Base-by-base conservation (phyloP, 75 land plant species). In the Ceratopteris richardii region DNA sequence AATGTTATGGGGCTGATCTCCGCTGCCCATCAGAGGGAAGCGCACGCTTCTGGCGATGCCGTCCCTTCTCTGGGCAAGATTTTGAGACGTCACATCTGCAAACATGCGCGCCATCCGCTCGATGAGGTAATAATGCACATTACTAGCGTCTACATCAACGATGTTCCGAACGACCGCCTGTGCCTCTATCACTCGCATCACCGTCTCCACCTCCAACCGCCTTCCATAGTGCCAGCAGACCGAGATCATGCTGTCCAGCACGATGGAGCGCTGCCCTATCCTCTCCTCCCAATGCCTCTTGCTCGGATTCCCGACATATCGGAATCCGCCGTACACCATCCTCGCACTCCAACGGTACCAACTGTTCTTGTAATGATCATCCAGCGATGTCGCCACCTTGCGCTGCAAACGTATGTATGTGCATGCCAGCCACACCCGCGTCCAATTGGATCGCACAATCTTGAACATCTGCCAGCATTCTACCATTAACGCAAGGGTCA, bases 391-490 rank as follows among this genome's bases (percentile, higher is more conserved):
- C 12, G 48, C 14, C 48, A 46, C 48, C 21, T 17, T 17, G 17
- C 54, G 54, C 54, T 26, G 24, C 54, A 19, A 18, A 2, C 24
- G 14, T 25, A 52, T 26, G 27, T 52, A 52, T 1, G 54, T 24
- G 54, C 54, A 52, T 2, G 54, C 54, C 2, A 52, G 54, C 54
- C 54, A 52, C 29, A 52, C 54, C 29, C 54, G 54, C 24, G 27
- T 52, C 29, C 54, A 26, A 23, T 52, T 52, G 7, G 54, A 52
- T 2, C 54, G 25, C 54, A 52, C 27, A 25, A 52, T 52, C 54
- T 52, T 52, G 54, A 19, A 52, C 28, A 52, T 18, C 54, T 52
- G 54, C 29, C 22, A 6, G 54, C 54, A 22, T 14, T 52, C 54
- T 9, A 52, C 28, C 54, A 52, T 1, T 4, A 52, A 23, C 18